These are phyloP conservation scores for Zygosaccharomyces bisporus DNA, from an alignment of 805 yeast species.

Conservation along the genomic window DNA sequence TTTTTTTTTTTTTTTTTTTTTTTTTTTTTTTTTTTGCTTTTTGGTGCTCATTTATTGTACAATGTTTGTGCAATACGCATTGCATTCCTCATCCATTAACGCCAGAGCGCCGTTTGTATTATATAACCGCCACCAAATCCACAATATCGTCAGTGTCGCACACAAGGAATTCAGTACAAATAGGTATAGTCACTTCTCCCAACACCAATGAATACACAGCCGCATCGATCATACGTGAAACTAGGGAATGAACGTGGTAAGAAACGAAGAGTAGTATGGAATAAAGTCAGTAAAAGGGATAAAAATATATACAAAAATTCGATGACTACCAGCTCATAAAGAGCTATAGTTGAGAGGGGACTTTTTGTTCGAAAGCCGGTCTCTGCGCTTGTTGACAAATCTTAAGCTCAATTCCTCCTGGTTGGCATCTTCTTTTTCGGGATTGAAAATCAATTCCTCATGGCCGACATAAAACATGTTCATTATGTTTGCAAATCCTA, in stretches of 20 bases:
- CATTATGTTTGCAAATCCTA: conserved; percentile 69
- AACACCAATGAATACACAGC: not conserved
- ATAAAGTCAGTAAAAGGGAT: not conserved
- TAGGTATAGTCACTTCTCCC: not conserved
- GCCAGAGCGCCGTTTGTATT: conserved; percentile 2
- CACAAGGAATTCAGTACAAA: not conserved
- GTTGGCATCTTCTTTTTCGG: conserved; percentile 42
- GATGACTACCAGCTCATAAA: not conserved
- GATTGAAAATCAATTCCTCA: conserved; percentile 63
- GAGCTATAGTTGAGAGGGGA: conserved; percentile 17
- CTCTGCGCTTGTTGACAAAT: conserved; percentile 50
- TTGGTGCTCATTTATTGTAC: not conserved
- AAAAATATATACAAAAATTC: conserved; percentile 1
- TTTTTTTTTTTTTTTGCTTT: not conserved
- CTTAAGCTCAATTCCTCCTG: conserved; percentile 46
- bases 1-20: conserved; percentile 1
- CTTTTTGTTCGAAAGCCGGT: conserved; percentile 28
- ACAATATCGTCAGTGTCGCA: not conserved
- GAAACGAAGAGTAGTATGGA: not conserved
- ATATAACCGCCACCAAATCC: conserved; percentile 1
- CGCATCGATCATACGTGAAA: not conserved
- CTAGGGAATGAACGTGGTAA: not conserved
- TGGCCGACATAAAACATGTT: conserved; percentile 72
- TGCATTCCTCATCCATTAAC: not conserved
- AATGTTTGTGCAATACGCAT: not conserved